phyloP scores from a whole-genome alignment of 2,329 filamentous ascomycete genomes.

The Penicillium sp. region DNA sequence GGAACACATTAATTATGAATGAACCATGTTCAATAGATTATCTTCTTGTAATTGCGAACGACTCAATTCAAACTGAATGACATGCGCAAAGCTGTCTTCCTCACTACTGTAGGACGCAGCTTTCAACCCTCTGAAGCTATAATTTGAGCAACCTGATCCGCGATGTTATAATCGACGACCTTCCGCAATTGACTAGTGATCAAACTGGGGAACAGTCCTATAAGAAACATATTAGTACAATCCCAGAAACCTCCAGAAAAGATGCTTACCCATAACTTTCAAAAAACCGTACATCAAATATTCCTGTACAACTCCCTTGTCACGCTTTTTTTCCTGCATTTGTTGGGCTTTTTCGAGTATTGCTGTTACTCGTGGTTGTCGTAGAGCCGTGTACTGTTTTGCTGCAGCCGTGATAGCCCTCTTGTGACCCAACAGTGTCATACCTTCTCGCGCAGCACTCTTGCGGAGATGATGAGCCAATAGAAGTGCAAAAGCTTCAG shows the following conservation, averaged over 20 bases:
- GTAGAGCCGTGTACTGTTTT: slow-evolving; percentile 33
- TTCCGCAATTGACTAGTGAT: slow-evolving; percentile 10
- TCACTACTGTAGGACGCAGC: background rate
- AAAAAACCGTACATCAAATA: slow-evolving; percentile 40
- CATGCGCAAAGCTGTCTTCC: background rate
- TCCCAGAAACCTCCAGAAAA: background rate
- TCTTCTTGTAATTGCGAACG: too few species aligned
- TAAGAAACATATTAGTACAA: slow-evolving; percentile 1
- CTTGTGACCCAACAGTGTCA: slow-evolving; percentile 12
- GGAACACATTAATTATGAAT: background rate
- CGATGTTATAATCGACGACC: slow-evolving; percentile 16
- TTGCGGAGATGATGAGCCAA: slow-evolving; percentile 32
- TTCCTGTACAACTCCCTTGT: slow-evolving; percentile 36
- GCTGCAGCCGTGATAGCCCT: slow-evolving; percentile 28
- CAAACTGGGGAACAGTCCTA: slow-evolving; percentile 26
- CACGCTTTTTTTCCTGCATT: slow-evolving; percentile 36
- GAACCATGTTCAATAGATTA: background rate
- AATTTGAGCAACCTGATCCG: slow-evolving; percentile 11
- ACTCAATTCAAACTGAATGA: too few species aligned
- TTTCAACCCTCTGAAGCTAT: background rate
- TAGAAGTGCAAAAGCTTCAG: slow-evolving; percentile 47
- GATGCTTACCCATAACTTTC: slow-evolving; percentile 35
- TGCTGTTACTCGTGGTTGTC: slow-evolving; percentile 34
- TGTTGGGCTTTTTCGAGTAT: slow-evolving; percentile 34
- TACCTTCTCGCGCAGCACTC: background rate